Conservation (phyloP, 2,329 filamentous ascomycete species). For the Paraconiothyrium brasiliense region DNA sequence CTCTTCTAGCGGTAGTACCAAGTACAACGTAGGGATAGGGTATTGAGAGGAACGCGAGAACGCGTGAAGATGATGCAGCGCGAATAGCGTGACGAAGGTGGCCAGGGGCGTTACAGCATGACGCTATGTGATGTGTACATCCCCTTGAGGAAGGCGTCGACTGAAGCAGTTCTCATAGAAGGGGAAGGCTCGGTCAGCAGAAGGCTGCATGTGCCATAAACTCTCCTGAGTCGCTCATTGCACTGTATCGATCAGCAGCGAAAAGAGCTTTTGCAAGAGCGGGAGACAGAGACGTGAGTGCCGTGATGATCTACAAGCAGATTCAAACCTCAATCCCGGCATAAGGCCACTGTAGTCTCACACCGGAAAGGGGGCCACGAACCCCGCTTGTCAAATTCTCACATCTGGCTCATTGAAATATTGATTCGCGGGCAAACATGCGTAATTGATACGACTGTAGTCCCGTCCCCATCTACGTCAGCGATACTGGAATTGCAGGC, state of each 20-base stretch:
- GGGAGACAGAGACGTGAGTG: background rate
- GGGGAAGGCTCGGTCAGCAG: background rate
- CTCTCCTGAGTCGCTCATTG: background rate
- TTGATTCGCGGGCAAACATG: too few relatives aligned
- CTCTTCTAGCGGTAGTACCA: constrained; percentile 19
- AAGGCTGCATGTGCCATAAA: background rate
- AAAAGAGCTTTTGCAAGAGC: background rate
- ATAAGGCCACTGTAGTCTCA: too few relatives aligned
- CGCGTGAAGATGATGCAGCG: constrained; percentile 5
- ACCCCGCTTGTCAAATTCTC: too few relatives aligned
- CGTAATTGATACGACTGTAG: too few relatives aligned
- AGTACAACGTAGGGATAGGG: constrained; percentile 19
- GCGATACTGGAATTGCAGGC: too few relatives aligned
- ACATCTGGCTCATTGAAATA: too few relatives aligned
- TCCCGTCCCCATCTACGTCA: too few relatives aligned
- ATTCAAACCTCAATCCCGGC: too few relatives aligned
- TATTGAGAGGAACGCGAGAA: constrained; percentile 8
- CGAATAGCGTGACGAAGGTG: constrained; percentile 5
- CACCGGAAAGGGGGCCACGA: too few relatives aligned
- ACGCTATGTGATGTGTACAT: constrained; percentile 7
- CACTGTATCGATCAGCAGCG: background rate
- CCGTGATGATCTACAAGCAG: background rate
- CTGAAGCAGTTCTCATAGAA: background rate
- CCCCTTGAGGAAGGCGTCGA: constrained; percentile 16
- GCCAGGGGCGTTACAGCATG: background rate